phyloP scores from a whole-genome alignment of 2,329 filamentous ascomycete genomes.

The Penicillium sp. region DNA sequence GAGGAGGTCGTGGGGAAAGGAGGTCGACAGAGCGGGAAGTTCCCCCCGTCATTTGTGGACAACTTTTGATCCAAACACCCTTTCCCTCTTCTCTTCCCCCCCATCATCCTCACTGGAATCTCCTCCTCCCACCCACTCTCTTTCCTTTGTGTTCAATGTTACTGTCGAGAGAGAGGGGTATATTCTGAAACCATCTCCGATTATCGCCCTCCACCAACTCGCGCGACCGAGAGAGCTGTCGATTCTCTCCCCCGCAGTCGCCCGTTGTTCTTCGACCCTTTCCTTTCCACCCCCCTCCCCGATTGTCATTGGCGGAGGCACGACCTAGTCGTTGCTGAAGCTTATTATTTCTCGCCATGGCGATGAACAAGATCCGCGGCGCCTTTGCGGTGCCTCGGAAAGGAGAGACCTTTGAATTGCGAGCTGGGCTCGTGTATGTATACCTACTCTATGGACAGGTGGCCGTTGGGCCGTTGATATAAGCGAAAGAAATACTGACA shows the following conservation, averaged over 20 bases:
- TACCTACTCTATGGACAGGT: slow-evolving; percentile 20
- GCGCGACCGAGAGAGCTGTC: slow-evolving; percentile 36
- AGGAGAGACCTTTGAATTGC: slow-evolving; percentile 96
- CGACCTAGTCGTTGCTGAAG: slow-evolving; percentile 43
- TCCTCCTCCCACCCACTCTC: slow-evolving; percentile 9
- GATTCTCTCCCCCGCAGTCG: slow-evolving; percentile 40
- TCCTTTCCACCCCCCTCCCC: slow-evolving; percentile 18
- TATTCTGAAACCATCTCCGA: slow-evolving; percentile 15
- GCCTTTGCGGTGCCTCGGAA: slow-evolving; percentile 93
- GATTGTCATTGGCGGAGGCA: slow-evolving; percentile 36
- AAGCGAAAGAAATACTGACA: slow-evolving; percentile 40
- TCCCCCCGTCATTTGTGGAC: slow-evolving; percentile 37
- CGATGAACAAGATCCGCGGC: slow-evolving; percentile 93
- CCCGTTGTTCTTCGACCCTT: slow-evolving; percentile 16
- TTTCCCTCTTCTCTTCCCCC: slow-evolving; percentile 21
- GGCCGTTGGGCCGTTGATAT: slow-evolving; percentile 6
- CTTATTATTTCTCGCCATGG: slow-evolving; percentile 61
- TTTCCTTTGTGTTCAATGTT: slow-evolving; percentile 4
- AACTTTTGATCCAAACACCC: slow-evolving; percentile 34
- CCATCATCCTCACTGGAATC: slow-evolving; percentile 5
- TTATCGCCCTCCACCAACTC: slow-evolving; percentile 15
- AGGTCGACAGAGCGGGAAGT: slow-evolving; percentile 17
- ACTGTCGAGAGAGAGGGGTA: slow-evolving; percentile 13
- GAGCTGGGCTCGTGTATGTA: slow-evolving; percentile 78
- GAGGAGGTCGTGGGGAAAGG: neutral